phyloP scores from a whole-genome alignment of 129 eudicot species.

The Artemisia argyi region DNA sequence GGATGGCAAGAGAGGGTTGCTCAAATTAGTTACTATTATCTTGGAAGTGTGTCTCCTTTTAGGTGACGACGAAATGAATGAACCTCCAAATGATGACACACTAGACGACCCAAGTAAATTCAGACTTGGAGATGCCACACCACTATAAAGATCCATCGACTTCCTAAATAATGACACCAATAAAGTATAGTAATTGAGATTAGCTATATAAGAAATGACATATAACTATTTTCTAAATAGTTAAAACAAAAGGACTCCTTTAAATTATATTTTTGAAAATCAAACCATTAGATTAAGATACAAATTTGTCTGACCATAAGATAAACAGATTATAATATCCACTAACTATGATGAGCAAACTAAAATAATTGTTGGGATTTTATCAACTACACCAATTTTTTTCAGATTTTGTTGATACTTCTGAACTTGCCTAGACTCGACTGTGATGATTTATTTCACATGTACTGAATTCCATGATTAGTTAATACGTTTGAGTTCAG shows the following conservation, averaged over 20 bases:
- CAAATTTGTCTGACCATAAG: not conserved
- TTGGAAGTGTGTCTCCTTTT: conserved; percentile 50
- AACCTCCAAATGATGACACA: conserved; percentile 1
- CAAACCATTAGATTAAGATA: not conserved
- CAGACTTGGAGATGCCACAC: conserved; percentile 24
- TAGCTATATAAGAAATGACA: not conserved
- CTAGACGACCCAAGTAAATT: conserved; percentile 24
- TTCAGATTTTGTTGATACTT: too few relatives aligned
- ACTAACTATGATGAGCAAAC: too few relatives aligned
- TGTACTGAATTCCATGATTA: too few relatives aligned
- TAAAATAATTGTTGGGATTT: too few relatives aligned
- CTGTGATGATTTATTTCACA: too few relatives aligned
- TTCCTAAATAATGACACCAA: conserved; percentile 5
- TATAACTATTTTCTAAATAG: too few relatives aligned
- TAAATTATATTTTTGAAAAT: not conserved
- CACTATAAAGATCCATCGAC: conserved; percentile 23
- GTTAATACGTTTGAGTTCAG: too few relatives aligned
- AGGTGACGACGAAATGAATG: conserved; percentile 34
- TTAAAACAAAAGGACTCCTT: too few relatives aligned
- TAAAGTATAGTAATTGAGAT: not conserved
- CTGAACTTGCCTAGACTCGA: too few relatives aligned
- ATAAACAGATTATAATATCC: not conserved
- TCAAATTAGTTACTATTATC: conserved; percentile 33
- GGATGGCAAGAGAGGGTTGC: conserved; percentile 49
- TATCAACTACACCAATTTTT: too few relatives aligned